These are phyloP conservation scores for Coriolopsis trogii DNA, from an alignment of 1,284 basidiomycete genomes.

Conservation along the genomic window DNA sequence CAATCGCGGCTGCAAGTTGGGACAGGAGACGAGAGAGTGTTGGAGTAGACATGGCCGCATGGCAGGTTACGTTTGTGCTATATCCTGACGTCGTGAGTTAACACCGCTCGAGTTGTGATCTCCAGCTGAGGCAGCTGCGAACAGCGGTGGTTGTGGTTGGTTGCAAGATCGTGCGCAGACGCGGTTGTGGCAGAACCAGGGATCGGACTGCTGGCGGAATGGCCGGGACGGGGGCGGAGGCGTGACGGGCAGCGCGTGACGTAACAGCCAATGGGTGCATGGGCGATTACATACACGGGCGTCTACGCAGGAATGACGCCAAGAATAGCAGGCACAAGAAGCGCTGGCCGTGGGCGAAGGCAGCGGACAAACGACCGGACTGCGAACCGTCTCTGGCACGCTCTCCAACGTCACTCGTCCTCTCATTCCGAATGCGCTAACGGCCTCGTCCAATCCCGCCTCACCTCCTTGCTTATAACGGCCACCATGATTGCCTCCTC, in stretches of 20 bases:
- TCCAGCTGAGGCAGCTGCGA: background rate
- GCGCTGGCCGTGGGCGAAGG: too few species aligned
- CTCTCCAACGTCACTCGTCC: conserved; percentile 1
- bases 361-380: too few species aligned
- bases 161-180: conserved; percentile 29
- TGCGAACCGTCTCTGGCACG: conserved; percentile 3
- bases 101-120: background rate
- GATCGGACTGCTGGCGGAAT: conserved; percentile 28
- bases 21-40: conserved; percentile 40
- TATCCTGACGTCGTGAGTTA: too few species aligned
- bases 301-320: background rate
- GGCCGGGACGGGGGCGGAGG: conserved; percentile 4
- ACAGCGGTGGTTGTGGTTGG: background rate
- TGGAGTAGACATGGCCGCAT: too few species aligned
- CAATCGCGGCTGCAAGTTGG: conserved; percentile 41
- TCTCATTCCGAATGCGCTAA: conserved; percentile 11
- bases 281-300: conserved; percentile 16
- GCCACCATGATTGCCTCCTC: conserved; percentile 20
- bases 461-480: background rate
- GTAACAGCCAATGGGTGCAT: conserved; percentile 13
- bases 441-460: conserved; percentile 10
- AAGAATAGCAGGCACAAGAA: conserved; percentile 5
- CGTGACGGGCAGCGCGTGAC: conserved; percentile 21
- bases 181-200: too few species aligned
- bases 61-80: too few species aligned